Percentiles rank a stretch among this genome's conserved stretches.
phyloP scores from a whole-genome alignment of 495 filamentous ascomycete genomes.

The Schizothecium vesticola region DNA sequence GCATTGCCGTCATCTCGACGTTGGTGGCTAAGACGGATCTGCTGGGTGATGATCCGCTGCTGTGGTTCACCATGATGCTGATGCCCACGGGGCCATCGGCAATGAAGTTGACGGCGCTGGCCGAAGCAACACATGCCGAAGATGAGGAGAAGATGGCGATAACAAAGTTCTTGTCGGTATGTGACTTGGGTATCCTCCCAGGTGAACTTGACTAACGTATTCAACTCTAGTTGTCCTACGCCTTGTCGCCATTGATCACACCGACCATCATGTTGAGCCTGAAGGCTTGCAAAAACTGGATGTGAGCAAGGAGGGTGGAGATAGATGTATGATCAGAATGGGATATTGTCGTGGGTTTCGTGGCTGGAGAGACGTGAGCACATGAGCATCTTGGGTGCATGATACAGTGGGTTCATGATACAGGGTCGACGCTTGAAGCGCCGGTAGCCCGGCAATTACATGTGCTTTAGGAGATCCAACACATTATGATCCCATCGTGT shows the following conservation, averaged over 20 bases:
- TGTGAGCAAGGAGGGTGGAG: background rate
- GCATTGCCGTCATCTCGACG: conserved; percentile 54
- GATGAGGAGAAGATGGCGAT: conserved; percentile 62
- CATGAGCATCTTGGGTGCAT: background rate
- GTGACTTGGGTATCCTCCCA: conserved; percentile 11
- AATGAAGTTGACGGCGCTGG: conserved; percentile 58
- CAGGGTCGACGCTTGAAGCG: too few relatives aligned
- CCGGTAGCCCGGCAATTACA: too few relatives aligned
- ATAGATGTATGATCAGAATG: background rate
- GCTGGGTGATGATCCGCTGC: conserved; percentile 56
- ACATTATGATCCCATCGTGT: too few relatives aligned
- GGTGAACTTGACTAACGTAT: background rate
- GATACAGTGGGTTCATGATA: too few relatives aligned
- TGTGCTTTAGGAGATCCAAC: too few relatives aligned
- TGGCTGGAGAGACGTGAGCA: background rate
- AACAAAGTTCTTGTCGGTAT: conserved; percentile 63
- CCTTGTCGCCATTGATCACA: conserved; percentile 1
- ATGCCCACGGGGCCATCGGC: conserved; percentile 68
- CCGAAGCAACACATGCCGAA: conserved; percentile 53
- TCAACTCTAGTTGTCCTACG: background rate
- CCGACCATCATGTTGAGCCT: conserved; percentile 7
- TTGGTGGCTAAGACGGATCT: conserved; percentile 52
- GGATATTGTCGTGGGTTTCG: background rate
- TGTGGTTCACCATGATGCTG: conserved; percentile 71
- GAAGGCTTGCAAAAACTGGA: conserved; percentile 7